A percentile compares a stretch with the other conserved stretches of the same genome.
These are phyloP conservation scores for Aureobasidium melanogenum DNA, from an alignment of 2,329 filamentous ascomycete genomes.

Conservation along the genomic window DNA sequence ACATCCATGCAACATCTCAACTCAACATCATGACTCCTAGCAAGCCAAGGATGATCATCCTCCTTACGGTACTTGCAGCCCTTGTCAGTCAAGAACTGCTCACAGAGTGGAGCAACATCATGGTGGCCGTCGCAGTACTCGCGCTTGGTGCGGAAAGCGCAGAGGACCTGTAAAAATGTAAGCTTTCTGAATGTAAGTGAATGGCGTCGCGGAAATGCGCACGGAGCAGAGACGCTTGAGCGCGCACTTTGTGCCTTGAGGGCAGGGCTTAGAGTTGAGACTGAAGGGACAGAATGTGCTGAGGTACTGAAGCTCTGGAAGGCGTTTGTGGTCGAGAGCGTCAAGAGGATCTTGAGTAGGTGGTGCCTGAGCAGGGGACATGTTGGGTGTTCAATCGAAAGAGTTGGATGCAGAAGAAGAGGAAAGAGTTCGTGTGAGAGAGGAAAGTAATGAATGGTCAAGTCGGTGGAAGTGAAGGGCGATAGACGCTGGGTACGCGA, in stretches of 20 bases:
- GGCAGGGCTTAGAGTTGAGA: not conserved
- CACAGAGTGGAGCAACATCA: not conserved
- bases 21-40: not conserved
- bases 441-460: not conserved
- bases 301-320: not conserved
- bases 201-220: not conserved
- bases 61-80: not conserved
- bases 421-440: fast-evolving
- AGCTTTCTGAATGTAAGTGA: not conserved
- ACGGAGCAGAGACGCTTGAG: not conserved
- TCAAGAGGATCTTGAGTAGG: not conserved
- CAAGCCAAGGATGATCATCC: not conserved
- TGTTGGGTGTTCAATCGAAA: not conserved
- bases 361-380: not conserved
- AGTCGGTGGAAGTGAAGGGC: not conserved
- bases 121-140: not conserved
- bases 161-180: not conserved
- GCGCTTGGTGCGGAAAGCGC: not conserved
- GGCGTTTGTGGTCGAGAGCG: not conserved
- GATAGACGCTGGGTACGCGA: not conserved
- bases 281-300: not conserved
- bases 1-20: not conserved
- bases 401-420: not conserved
- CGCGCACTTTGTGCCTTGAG: not conserved
- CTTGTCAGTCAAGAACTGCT: not conserved